phyloP scores from a whole-genome alignment of 805 yeast species.

The Priceomyces carsonii region DNA sequence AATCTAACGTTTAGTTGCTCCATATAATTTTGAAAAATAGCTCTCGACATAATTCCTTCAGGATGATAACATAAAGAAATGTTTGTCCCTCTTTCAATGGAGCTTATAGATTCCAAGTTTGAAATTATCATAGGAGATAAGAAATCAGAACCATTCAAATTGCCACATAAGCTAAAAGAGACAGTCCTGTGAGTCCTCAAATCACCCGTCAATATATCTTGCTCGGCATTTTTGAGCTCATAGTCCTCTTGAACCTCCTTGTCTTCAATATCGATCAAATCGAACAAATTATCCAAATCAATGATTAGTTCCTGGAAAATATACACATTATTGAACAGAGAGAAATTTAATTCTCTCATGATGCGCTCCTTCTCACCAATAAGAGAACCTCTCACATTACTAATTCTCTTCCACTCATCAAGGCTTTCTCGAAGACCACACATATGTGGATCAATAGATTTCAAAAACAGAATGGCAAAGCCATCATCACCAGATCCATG shows the following conservation, averaged over 20 bases:
- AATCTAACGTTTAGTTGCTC: slow-evolving; percentile 15
- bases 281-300: slow-evolving; percentile 11
- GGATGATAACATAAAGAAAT: slow-evolving; percentile 14
- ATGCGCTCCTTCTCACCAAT: slow-evolving; percentile 14
- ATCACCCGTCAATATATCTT: slow-evolving; percentile 8
- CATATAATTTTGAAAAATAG: slow-evolving; percentile 17
- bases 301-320: slow-evolving; percentile 22
- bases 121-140: slow-evolving; percentile 22
- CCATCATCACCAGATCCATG: background rate
- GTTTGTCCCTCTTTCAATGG: background rate
- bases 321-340: slow-evolving; percentile 17
- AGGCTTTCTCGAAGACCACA: slow-evolving; percentile 9
- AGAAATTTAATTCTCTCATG: slow-evolving; percentile 8
- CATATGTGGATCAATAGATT: slow-evolving; percentile 10
- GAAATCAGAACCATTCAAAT: slow-evolving; percentile 20
- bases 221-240: slow-evolving; percentile 3
- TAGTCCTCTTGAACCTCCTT: slow-evolving; percentile 3
- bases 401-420: slow-evolving; percentile 12
- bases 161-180: slow-evolving; percentile 22
- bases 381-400: slow-evolving; percentile 10
- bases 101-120: slow-evolving; percentile 9
- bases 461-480: slow-evolving; percentile 8
- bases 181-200: slow-evolving; percentile 10
- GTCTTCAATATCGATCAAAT: slow-evolving; percentile 8
- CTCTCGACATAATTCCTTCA: slow-evolving; percentile 20